Evolutionary conservation across 2,329 filamentous ascomycete genomes (phyloP).

Genomic region (Neurospora sp.): DNA sequence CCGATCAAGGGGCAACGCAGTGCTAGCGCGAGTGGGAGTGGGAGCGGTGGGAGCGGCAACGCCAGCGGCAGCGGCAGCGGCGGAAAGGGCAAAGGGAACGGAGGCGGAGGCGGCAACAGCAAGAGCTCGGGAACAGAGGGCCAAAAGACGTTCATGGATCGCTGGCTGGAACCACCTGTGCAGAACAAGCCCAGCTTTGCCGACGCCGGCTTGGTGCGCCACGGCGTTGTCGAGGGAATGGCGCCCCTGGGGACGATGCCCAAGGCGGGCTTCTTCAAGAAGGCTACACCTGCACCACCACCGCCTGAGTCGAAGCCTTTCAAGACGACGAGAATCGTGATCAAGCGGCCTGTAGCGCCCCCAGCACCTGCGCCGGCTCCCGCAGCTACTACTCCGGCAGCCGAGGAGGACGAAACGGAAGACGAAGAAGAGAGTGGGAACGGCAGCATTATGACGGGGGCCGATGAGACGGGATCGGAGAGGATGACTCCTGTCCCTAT

Average conservation of each 20-base stretch:
- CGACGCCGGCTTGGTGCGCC: slow-evolving; percentile 63
- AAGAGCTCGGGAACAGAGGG: slow-evolving; percentile 22
- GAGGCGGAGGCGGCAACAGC: slow-evolving; percentile 1
- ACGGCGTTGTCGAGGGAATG: slow-evolving; percentile 77
- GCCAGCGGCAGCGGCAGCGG: slow-evolving; percentile 13
- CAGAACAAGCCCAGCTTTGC: slow-evolving; percentile 63
- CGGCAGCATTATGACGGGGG: slow-evolving; percentile 5
- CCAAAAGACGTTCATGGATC: slow-evolving; percentile 41
- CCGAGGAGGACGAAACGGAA: slow-evolving; percentile 19
- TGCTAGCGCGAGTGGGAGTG: slow-evolving; percentile 7
- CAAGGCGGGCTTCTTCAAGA: slow-evolving; percentile 50
- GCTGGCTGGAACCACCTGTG: slow-evolving; percentile 49
- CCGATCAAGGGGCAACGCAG: slow-evolving; percentile 9
- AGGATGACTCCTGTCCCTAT: slow-evolving; percentile 5
- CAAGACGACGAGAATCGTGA: slow-evolving; percentile 29
- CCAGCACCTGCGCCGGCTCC: slow-evolving; percentile 10
- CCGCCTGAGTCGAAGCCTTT: slow-evolving; percentile 2
- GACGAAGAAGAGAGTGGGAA: slow-evolving; percentile 17
- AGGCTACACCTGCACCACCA: slow-evolving; percentile 22
- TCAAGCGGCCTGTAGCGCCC: slow-evolving; percentile 28
- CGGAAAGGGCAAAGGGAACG: not conserved
- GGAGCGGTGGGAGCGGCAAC: slow-evolving; percentile 11
- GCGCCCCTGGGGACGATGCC: slow-evolving; percentile 68
- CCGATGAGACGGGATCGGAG: slow-evolving; percentile 5
- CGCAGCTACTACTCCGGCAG: slow-evolving; percentile 15